Base-by-base conservation (phyloP, 768 basidiomycete genomes). In the Rhizopogon rudus region DNA sequence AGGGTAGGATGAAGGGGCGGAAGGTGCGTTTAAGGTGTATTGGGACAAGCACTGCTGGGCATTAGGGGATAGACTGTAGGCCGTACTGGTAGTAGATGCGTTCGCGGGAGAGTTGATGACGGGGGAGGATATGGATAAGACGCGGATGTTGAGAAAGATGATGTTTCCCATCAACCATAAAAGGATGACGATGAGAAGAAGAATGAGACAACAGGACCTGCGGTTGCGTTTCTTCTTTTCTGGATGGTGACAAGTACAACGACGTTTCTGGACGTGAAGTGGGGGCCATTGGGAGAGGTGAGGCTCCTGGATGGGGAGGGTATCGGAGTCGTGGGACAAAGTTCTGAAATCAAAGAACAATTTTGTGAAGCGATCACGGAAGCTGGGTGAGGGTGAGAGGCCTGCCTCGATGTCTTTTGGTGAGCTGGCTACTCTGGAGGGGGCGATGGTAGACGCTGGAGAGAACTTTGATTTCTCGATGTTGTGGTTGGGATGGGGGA, bases 31-130 rank as follows among this genome's bases (percentile, higher is more conserved):
- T 44, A 80, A 61, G 14, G 64, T 71, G 61, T 71, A 81, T 56
- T 81, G 72, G 14, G 73, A 71, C 42, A 81, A 60, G 61, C 79
- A 81, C 60, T 76, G 71, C 57, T 74, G 72, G 20, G 74, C 70
- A 56, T 73, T 67, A 33, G 63, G 66, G 25, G 77, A 75, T 40
- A 79, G 70, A 2, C 54, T 48, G 17, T 57, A n/a, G 5, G 69
- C 46, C 14, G 62, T 62, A n/a, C 70, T 63, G 3, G 63, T 60
- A 14, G 67, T 57, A 40, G 31, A 33, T 9, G 66, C 53, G 44
- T 61, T 61, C 4, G 58, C 29, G 13, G 44, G 33, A 61, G 49
- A 12, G 58, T 40, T 29, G 63, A 56, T 6, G 44, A 41, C 44
- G 13, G 57, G 59, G 35, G 48, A 48, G 5, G 61, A 49, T 53